Conservation (phyloP, 768 basidiomycete species). For the Tricholoma furcatifolium region DNA sequence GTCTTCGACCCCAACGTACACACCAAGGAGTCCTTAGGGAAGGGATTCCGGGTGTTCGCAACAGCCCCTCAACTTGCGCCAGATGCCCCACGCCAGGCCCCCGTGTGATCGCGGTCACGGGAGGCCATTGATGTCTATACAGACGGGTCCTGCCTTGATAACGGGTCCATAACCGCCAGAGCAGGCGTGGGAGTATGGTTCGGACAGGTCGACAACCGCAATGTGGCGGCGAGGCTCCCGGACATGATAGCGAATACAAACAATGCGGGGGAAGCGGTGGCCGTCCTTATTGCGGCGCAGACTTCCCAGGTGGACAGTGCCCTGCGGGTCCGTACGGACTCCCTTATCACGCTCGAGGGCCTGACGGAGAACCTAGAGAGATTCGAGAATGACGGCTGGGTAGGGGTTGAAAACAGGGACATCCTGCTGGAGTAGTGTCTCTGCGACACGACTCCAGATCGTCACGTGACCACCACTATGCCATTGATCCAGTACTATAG, state of each 20-base stretch:
- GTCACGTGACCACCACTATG: too few relatives aligned
- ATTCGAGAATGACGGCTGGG: constrained; percentile 29
- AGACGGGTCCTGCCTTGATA: constrained; percentile 23
- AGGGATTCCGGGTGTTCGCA: not conserved
- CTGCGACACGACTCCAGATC: too few relatives aligned
- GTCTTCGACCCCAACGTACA: not conserved
- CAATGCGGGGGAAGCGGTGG: too few relatives aligned
- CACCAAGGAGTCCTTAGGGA: not conserved
- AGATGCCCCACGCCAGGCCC: too few relatives aligned
- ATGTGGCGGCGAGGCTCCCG: constrained; percentile 14
- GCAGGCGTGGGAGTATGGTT: constrained; percentile 21
- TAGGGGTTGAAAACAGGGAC: constrained; percentile 10
- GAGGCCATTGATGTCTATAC: constrained; percentile 18
- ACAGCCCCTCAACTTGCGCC: not conserved
- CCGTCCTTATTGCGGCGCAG: constrained; percentile 9
- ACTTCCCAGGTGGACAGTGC: not conserved
- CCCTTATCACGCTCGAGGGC: constrained; percentile 18
- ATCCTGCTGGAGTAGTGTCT: too few relatives aligned
- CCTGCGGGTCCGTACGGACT: constrained; percentile 22
- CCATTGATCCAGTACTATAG: too few relatives aligned
- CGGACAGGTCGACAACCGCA: constrained; percentile 12
- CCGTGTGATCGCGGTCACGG: too few relatives aligned
- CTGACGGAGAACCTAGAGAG: constrained; percentile 16
- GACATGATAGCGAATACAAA: constrained; percentile 18
- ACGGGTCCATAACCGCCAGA: constrained; percentile 16